phyloP scores from a whole-genome alignment of 805 yeast genomes.

The Kuraishia piskuri region DNA sequence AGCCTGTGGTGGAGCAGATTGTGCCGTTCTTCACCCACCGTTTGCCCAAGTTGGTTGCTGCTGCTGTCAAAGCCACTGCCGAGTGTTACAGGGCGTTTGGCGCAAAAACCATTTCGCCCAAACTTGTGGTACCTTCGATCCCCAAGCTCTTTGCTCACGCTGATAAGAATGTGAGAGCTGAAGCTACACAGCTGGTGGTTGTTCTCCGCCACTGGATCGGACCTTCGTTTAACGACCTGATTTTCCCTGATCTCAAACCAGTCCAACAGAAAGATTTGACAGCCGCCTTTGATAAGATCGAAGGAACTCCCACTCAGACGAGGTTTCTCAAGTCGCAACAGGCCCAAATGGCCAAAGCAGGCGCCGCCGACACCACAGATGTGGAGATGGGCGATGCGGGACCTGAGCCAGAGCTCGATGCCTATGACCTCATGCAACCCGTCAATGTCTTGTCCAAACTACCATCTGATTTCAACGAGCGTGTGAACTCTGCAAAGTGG shows the following conservation, averaged over 20 bases:
- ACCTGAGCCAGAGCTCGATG: constrained; percentile 35
- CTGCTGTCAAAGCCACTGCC: constrained; percentile 46
- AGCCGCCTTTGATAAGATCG: constrained; percentile 48
- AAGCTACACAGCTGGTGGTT: constrained; percentile 60
- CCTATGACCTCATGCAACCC: constrained; percentile 64
- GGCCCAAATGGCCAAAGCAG: constrained; percentile 25
- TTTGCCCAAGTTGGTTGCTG: constrained; percentile 73
- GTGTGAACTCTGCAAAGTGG: constrained; percentile 68
- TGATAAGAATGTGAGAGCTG: constrained; percentile 78
- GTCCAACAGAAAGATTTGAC: constrained; percentile 83
- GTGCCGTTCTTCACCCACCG: constrained; percentile 52
- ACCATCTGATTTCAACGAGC: constrained; percentile 51
- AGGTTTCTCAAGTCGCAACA: constrained; percentile 48
- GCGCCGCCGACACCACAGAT: constrained; percentile 29
- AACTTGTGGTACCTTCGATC: constrained; percentile 44
- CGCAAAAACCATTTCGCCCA: constrained; percentile 49
- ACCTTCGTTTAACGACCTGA: constrained; percentile 41
- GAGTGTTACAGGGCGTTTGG: constrained; percentile 58
- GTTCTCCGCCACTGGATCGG: constrained; percentile 74
- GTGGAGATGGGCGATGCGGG: constrained; percentile 14
- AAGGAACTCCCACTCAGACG: constrained; percentile 37
- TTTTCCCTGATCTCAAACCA: constrained; percentile 74
- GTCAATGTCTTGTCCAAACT: constrained; percentile 57
- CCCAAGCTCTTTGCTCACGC: constrained; percentile 76
- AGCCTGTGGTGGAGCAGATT: constrained; percentile 57